These are phyloP conservation scores for Naematelia encephala DNA, from an alignment of 768 basidiomycete species.

Conservation along the genomic window DNA sequence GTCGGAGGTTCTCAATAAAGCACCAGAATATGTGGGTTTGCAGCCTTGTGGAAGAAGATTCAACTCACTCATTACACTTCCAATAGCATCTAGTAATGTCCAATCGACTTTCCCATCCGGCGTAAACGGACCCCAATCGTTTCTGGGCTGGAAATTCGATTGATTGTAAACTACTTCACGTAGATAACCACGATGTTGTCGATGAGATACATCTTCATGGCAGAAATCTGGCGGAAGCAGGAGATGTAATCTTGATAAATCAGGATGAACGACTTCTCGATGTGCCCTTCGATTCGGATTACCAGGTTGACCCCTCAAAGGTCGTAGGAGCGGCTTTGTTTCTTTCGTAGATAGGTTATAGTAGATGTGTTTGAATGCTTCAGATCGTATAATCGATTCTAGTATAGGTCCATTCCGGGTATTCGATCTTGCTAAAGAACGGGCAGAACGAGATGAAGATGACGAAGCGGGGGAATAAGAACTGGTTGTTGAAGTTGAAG, in stretches of 20 bases:
- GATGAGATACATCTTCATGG: slow-evolving; percentile 18
- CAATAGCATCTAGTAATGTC: slow-evolving; percentile 41
- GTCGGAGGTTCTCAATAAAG: too few relatives aligned
- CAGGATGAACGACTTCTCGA: slow-evolving; percentile 25
- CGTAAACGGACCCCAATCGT: slow-evolving; percentile 44
- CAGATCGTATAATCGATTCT: slow-evolving; percentile 21
- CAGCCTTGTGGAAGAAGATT: too few relatives aligned
- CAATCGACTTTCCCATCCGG: slow-evolving; percentile 43
- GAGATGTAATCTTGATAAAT: slow-evolving; percentile 26
- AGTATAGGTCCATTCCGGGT: slow-evolving; percentile 23
- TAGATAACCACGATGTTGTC: slow-evolving; percentile 26
- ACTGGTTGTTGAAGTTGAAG: not conserved
- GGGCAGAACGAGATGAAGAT: too few relatives aligned
- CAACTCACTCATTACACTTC: slow-evolving; percentile 41
- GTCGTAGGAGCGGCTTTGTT: slow-evolving; percentile 17
- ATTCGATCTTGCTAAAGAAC: slow-evolving; percentile 7
- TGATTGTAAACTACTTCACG: slow-evolving; percentile 35
- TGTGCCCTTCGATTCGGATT: slow-evolving; percentile 21
- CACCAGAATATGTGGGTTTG: too few relatives aligned
- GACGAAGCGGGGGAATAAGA: not conserved
- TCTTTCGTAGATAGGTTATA: slow-evolving; percentile 13
- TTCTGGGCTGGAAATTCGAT: slow-evolving; percentile 27
- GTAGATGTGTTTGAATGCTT: slow-evolving; percentile 25
- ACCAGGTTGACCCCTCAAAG: slow-evolving; percentile 13
- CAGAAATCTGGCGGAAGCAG: slow-evolving; percentile 27